phyloP scores from a whole-genome alignment of 1,284 basidiomycete species.

The Boletus smithii region DNA sequence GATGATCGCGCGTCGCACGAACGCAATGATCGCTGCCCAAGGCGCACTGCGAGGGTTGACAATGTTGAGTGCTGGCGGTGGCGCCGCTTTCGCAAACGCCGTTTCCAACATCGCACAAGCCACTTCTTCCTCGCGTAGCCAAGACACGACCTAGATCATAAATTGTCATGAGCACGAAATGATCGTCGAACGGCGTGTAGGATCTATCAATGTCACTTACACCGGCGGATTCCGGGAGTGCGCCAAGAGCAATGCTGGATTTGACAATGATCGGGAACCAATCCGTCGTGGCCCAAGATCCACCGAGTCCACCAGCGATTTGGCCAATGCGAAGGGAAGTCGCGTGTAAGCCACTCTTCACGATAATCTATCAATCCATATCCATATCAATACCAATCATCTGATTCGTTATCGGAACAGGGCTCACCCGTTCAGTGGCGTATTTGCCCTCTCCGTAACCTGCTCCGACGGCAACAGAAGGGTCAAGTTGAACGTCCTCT shows the following conservation, averaged over 20 bases:
- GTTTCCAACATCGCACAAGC: conserved; percentile 19
- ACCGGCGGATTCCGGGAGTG: conserved; percentile 27
- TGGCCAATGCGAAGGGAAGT: conserved; percentile 34
- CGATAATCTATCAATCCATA: conserved; percentile 21
- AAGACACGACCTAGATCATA: conserved; percentile 18
- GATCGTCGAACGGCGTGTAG: too few relatives aligned
- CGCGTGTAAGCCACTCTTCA: conserved; percentile 20
- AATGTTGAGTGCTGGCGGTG: conserved; percentile 18
- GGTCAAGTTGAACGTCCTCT: conserved; percentile 29
- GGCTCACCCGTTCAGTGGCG: conserved; percentile 33
- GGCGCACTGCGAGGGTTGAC: conserved; percentile 23
- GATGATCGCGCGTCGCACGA: conserved; percentile 10
- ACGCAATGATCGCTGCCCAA: conserved; percentile 17
- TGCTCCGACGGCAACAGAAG: conserved; percentile 21
- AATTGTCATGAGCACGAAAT: background rate
- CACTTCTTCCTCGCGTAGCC: conserved; percentile 24
- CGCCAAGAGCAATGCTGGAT: conserved; percentile 27
- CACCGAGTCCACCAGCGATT: conserved; percentile 28
- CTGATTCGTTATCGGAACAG: background rate
- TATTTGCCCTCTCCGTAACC: conserved; percentile 40
- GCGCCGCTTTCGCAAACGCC: conserved; percentile 8
- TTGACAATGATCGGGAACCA: conserved; percentile 35
- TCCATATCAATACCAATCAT: background rate
- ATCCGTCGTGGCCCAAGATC: conserved; percentile 34
- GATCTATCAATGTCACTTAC: conserved; percentile 27